phyloP scores from a whole-genome alignment of 768 basidiomycete species.

The Filobasidium floriforme region DNA sequence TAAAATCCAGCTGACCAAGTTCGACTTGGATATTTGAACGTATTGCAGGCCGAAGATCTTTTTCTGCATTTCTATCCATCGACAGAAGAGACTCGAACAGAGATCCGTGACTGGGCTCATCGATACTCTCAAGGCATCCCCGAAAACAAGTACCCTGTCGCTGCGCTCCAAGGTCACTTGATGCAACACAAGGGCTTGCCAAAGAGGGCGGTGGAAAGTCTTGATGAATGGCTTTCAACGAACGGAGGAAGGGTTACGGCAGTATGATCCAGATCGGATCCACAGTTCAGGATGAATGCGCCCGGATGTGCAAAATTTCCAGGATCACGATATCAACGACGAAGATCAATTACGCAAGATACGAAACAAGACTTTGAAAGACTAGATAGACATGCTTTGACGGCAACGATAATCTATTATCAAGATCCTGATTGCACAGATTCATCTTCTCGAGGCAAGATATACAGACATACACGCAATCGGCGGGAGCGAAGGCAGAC shows the following conservation, averaged over 20 bases:
- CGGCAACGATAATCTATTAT: no score
- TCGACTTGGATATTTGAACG: background rate
- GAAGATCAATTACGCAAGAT: no score
- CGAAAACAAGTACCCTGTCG: slow-evolving; percentile 78
- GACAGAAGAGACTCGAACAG: background rate
- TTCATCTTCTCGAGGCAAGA: no score
- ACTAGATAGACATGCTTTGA: no score
- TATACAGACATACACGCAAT: no score
- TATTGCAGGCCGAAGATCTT: slow-evolving; percentile 31
- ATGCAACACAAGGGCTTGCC: slow-evolving; percentile 63
- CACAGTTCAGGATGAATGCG: no score
- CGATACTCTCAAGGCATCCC: slow-evolving; percentile 49
- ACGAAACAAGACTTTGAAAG: no score
- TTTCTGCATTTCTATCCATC: slow-evolving; percentile 39
- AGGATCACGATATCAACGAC: no score
- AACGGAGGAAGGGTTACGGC: background rate
- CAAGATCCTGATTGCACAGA: no score
- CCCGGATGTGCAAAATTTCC: no score
- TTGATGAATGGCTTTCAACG: slow-evolving; percentile 60
- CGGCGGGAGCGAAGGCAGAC: no score
- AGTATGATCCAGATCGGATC: no score
- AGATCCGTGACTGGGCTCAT: slow-evolving; percentile 10
- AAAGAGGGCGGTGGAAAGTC: slow-evolving; percentile 65
- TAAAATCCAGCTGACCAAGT: background rate
- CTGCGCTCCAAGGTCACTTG: slow-evolving; percentile 75